A percentile compares a stretch with the other conserved stretches of the same genome.
Evolutionary conservation across 805 yeast genomes (phyloP).

Genomic region (Ogataea angusta): DNA sequence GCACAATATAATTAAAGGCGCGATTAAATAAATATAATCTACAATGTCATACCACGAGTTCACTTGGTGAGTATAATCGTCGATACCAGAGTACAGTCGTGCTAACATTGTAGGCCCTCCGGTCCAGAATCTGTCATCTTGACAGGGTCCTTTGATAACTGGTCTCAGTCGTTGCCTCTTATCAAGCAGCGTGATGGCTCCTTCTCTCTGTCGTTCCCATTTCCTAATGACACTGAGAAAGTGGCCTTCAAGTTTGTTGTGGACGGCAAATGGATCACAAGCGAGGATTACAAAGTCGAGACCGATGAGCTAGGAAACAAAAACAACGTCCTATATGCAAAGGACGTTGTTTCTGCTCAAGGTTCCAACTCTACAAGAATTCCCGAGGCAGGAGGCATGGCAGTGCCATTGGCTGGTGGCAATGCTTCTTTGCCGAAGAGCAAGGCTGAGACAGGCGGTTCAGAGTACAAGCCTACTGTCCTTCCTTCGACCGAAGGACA

Average conservation of each 20-base stretch:
- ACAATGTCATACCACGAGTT: conserved; percentile 26
- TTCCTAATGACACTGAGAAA: conserved; percentile 24
- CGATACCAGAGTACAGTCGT: too few species aligned
- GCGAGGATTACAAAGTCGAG: conserved; percentile 38
- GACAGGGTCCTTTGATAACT: conserved; percentile 59
- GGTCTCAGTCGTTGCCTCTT: conserved; percentile 49
- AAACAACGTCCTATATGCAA: conserved; percentile 46
- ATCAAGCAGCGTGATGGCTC: conserved; percentile 41
- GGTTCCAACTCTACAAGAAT: conserved; percentile 32
- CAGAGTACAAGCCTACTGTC: conserved; percentile 55
- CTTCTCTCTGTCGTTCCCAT: conserved; percentile 32
- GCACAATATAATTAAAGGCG: conserved; percentile 5
- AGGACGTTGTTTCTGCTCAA: conserved; percentile 34
- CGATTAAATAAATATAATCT: conserved; percentile 20
- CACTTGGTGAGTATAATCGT: conserved; percentile 22
- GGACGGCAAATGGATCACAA: conserved; percentile 56
- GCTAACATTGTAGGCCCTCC: conserved; percentile 28
- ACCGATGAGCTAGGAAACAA: conserved; percentile 48
- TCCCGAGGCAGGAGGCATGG: conserved; percentile 49
- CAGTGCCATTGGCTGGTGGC: conserved; percentile 22
- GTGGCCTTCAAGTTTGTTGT: conserved; percentile 53
- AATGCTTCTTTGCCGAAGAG: conserved; percentile 4
- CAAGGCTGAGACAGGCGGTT: conserved; percentile 53
- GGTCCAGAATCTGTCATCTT: conserved; percentile 45
- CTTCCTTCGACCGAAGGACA: conserved; percentile 46